Evolutionary conservation across 2,329 filamentous ascomycete species (phyloP).

Genomic region (Microsporum ferrugineum): DNA sequence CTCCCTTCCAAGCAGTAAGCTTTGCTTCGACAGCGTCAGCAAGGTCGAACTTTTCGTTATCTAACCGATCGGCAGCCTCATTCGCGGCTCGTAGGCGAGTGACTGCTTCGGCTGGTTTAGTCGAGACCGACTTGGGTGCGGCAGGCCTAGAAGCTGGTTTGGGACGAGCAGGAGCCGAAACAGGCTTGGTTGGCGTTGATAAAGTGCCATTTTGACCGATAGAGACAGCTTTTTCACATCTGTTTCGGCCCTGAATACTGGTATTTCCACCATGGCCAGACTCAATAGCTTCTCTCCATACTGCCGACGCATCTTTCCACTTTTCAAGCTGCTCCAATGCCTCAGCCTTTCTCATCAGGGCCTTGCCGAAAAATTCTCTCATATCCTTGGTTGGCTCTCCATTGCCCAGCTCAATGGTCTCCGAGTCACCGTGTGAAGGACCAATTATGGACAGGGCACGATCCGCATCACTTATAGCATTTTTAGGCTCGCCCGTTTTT

Average conservation of each 20-base stretch:
- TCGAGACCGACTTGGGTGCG: constrained; percentile 21
- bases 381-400: constrained; percentile 66
- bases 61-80: constrained; percentile 68
- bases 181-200: constrained; percentile 26
- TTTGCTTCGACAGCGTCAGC: constrained; percentile 73
- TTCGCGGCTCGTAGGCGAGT: constrained; percentile 73
- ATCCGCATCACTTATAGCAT: constrained; percentile 75
- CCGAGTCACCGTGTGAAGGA: constrained; percentile 61
- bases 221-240: constrained; percentile 78
- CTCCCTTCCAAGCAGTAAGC: constrained; percentile 71
- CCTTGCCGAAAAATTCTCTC: constrained; percentile 88
- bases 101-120: constrained; percentile 62
- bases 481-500: constrained; percentile 84
- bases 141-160: constrained; percentile 31
- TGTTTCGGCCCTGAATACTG: constrained; percentile 71
- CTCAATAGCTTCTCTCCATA: constrained; percentile 77
- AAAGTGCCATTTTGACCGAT: constrained; percentile 45
- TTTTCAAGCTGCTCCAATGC: constrained; percentile 91
- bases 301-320: constrained; percentile 69
- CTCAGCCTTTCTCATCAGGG: constrained; percentile 86
- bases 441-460: constrained; percentile 71
- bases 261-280: constrained; percentile 73
- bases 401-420: constrained; percentile 59
- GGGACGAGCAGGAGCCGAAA: constrained; percentile 23
- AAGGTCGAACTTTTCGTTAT: constrained; percentile 86